Evolutionary conservation across 2,329 filamentous ascomycete species (phyloP).

Genomic region (Colletotrichum brevisporum): DNA sequence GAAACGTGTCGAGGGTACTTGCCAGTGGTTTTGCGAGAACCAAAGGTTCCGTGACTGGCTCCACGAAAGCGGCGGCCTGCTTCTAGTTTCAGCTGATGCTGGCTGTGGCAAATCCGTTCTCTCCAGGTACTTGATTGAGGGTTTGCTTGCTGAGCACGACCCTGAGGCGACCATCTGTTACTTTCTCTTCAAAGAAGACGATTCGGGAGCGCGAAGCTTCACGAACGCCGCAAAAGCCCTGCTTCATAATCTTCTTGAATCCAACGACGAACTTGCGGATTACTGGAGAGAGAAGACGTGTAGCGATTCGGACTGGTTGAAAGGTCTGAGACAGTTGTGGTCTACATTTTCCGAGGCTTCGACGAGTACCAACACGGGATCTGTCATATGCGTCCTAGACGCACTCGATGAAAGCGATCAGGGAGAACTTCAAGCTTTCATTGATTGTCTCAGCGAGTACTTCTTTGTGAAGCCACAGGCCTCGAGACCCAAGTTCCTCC

Average conservation of each 20-base stretch:
- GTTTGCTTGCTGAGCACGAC: not conserved
- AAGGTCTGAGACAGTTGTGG: not conserved
- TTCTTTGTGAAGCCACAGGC: rapidly evolving
- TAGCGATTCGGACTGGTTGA: rapidly evolving
- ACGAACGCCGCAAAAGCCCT: not conserved
- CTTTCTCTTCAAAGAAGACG: conserved; percentile 7
- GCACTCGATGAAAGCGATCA: conserved; percentile 1
- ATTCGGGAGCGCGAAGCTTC: not conserved
- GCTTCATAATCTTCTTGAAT: not conserved
- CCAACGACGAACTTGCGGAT: not conserved
- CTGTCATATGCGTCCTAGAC: not conserved
- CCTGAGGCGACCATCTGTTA: not conserved
- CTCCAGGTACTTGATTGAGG: not conserved
- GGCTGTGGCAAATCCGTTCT: conserved; percentile 18
- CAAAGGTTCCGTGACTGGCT: not conserved
- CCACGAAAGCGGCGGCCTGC: not conserved
- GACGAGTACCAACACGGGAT: not conserved
- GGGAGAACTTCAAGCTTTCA: not conserved
- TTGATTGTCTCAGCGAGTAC: rapidly evolving
- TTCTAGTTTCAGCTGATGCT: conserved; percentile 4
- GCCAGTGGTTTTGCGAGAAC: not conserved
- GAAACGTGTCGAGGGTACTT: not conserved
- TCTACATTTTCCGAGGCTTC: not conserved
- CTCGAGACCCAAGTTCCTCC: not conserved
- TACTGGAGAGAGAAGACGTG: rapidly evolving